These are phyloP conservation scores for Cryptomeria japonica DNA, from an alignment of 75 land plant species.

Conservation along the genomic window DNA sequence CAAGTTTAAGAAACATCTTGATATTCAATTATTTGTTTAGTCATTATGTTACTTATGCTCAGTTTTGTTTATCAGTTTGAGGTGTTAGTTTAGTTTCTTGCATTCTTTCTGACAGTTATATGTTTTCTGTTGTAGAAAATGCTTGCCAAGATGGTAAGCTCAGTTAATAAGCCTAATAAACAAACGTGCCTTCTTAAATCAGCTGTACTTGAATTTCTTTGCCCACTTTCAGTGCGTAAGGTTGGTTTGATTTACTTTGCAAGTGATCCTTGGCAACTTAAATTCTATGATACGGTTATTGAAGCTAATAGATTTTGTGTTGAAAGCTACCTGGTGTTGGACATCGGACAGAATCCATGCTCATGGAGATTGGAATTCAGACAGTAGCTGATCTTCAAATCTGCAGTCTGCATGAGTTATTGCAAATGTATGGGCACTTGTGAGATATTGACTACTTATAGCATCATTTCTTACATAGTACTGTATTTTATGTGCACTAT, in stretches of 20 bases:
- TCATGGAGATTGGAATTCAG: constrained; percentile 33
- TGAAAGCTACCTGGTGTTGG: constrained; percentile 46
- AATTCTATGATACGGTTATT: background rate
- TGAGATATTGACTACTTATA: background rate
- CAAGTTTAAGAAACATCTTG: background rate
- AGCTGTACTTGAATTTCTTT: constrained; percentile 34
- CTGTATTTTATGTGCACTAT: background rate
- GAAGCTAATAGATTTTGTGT: background rate
- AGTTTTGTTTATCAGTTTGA: constrained; percentile 1
- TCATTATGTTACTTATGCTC: background rate
- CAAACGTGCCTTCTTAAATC: constrained; percentile 37
- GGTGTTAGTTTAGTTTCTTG: background rate
- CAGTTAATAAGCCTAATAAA: constrained; percentile 41
- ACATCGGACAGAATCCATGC: constrained; percentile 25
- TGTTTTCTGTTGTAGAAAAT: constrained; percentile 30
- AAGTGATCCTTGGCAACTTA: background rate
- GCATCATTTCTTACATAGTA: background rate
- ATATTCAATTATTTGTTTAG: background rate
- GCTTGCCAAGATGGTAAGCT: constrained; percentile 42
- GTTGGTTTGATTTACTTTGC: constrained; percentile 18
- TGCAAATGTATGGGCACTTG: constrained; percentile 19
- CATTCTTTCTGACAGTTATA: background rate
- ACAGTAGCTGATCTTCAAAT: constrained; percentile 31
- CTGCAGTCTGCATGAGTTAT: constrained; percentile 15
- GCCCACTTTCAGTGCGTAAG: constrained; percentile 34